Base-by-base conservation (phyloP, 768 basidiomycete genomes). In the Tubosaeta sp. region DNA sequence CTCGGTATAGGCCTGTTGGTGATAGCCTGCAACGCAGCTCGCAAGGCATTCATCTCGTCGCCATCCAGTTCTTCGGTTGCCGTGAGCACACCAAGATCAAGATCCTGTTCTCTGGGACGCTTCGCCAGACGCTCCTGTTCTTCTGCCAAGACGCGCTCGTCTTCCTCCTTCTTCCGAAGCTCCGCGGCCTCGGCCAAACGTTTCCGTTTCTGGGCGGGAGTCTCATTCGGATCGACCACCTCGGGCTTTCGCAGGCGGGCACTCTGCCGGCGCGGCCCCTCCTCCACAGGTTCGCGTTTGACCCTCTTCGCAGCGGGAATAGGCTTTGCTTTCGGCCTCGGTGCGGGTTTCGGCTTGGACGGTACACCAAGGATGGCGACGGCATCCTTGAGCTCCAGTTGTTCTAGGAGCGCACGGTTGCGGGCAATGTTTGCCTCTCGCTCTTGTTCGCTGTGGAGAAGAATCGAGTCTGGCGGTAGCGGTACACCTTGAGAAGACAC, bases 361-460 rank as follows among this genome's bases (percentile, higher is more conserved):
- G 75, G 65, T 10, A 81, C 61, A 17, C 76, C 75, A 8, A 88
- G 72, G 14, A 71, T 66, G 6, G 73, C 68, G 34, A 76, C 76
- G 2, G 80, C 81, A 58, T 79, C 79, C 59, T 80, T 78, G 31
- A 89, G 74, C 16, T 87, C 81, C 16, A 92, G 78, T 61, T 88
- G 70, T 57, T 87, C 83, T 34, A 93, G 74, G 9, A 91, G 73
- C 4, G 81, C 84, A 39, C 81, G 83, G 64, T 93, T 93, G 46
- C 86, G 79, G 12, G 86, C 88, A 42, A 92, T 90, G 60, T 90
- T 92, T 9, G 82, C 84, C 64, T 88, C 83, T 17, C 90, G 83
- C 58, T 90, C 85, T 19, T 78, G 71, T 70, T 91, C 90, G 39
- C 81, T 82, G 50, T 38, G 33, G 16, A 0, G 4, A 27, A 13